These are phyloP conservation scores for Phalaenopsis equestris DNA, from an alignment of 106 monocot species.

Conservation along the genomic window DNA sequence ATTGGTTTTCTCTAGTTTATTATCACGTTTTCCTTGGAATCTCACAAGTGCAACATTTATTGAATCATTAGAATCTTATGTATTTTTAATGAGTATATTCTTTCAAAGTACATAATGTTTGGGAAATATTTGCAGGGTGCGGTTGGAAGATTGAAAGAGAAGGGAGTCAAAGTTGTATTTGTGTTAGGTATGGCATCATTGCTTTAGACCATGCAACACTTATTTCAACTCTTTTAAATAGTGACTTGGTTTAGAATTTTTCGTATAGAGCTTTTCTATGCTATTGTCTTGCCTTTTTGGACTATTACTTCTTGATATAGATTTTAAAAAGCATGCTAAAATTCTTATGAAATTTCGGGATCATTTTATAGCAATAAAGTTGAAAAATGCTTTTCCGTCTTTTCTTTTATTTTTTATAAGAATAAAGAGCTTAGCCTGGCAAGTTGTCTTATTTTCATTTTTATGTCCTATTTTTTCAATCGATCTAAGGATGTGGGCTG, in stretches of 20 bases:
- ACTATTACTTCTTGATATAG: neutral
- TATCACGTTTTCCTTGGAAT: neutral
- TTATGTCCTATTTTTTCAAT: neutral
- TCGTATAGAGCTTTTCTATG: neutral
- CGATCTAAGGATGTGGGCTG: neutral
- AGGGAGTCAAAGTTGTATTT: constrained; percentile 5
- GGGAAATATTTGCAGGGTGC: neutral
- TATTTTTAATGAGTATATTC: neutral
- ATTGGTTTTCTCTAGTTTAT: neutral
- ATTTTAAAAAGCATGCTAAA: neutral
- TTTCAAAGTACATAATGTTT: neutral
- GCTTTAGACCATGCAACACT: neutral
- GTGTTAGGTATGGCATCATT: constrained; percentile 2
- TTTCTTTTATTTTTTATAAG: neutral
- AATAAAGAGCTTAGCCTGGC: neutral
- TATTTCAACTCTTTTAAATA: neutral
- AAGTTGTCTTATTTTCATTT: neutral
- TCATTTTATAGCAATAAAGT: neutral
- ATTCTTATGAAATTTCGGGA: neutral
- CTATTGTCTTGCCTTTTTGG: neutral
- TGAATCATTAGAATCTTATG: neutral
- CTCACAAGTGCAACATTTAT: neutral
- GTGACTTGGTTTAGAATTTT: neutral
- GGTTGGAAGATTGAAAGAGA: neutral
- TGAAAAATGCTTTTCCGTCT: neutral